A percentile compares a stretch with the other conserved stretches of the same genome.
phyloP scores from a whole-genome alignment of 176 grass and related monocot species.

The Tillandsia fasciculata region DNA sequence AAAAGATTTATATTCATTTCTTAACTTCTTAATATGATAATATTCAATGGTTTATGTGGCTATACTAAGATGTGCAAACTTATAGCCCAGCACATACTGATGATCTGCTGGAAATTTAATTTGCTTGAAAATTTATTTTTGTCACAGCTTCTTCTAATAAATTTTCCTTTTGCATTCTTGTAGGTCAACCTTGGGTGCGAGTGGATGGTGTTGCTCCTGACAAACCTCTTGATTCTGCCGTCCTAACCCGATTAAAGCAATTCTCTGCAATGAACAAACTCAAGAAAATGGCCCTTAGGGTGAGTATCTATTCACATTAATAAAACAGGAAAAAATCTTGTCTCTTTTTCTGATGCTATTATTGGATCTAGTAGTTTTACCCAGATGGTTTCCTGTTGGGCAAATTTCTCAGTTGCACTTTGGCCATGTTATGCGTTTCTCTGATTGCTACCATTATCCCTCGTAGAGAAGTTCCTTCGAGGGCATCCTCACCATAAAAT shows the following conservation, averaged over 20 bases:
- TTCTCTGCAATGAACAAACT: constrained; percentile 88
- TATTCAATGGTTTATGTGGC: background rate
- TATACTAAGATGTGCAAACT: background rate
- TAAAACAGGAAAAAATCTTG: no score
- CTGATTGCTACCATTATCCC: no score
- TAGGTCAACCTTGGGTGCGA: constrained; percentile 72
- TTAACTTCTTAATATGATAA: background rate
- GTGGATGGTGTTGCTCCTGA: constrained; percentile 73
- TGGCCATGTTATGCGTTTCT: no score
- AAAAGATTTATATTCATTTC: background rate
- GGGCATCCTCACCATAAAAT: no score
- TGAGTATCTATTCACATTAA: constrained; percentile 16
- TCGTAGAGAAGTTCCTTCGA: no score
- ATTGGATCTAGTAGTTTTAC: no score
- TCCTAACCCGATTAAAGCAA: constrained; percentile 57
- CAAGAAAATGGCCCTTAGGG: constrained; percentile 74
- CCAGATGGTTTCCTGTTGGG: no score
- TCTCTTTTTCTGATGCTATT: no score
- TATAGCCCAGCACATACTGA: background rate
- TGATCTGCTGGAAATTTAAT: background rate
- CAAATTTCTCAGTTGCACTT: no score
- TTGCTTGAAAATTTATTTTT: background rate
- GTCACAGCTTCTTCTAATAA: background rate
- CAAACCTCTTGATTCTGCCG: constrained; percentile 78
- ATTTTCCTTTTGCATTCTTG: background rate